phyloP scores from a whole-genome alignment of 2,329 filamentous ascomycete genomes.

The Botrytis deweyae region DNA sequence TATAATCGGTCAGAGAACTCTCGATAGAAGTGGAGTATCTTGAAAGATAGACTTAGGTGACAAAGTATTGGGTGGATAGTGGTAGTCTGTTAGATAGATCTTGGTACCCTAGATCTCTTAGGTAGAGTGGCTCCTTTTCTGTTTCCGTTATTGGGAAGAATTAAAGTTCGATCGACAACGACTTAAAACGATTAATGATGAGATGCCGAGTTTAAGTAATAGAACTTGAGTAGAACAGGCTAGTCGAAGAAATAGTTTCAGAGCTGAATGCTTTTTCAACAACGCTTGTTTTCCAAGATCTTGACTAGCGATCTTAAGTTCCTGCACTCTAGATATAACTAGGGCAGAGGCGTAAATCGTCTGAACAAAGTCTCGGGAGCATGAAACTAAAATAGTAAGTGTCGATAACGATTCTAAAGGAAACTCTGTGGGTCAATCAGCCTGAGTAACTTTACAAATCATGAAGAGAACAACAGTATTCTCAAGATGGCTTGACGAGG shows the following conservation, averaged over 20 bases:
- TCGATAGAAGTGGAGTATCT: constrained; percentile 2
- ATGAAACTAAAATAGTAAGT: constrained; percentile 35
- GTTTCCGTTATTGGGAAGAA: constrained; percentile 5
- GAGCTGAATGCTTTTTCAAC: constrained; percentile 16
- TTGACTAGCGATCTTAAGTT: constrained; percentile 19
- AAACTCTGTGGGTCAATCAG: constrained; percentile 13
- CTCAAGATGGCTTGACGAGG: constrained; percentile 18
- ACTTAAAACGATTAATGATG: constrained; percentile 16
- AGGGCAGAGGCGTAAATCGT: constrained; percentile 26
- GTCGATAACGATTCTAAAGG: constrained; percentile 10
- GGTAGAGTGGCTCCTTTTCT: background rate
- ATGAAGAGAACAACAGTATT: background rate
- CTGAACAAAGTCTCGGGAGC: constrained; percentile 36
- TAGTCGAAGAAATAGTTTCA: constrained; percentile 20
- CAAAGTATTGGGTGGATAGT: constrained; percentile 16
- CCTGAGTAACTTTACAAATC: constrained; percentile 10
- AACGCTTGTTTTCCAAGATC: constrained; percentile 14
- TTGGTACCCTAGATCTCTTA: constrained; percentile 12
- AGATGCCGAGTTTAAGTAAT: constrained; percentile 17
- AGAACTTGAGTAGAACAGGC: constrained; percentile 13
- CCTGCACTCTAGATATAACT: constrained; percentile 11
- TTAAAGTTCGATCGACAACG: constrained; percentile 15
- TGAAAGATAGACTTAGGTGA: constrained; percentile 4
- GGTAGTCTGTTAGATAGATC: constrained; percentile 8
- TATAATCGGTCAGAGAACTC: constrained; percentile 2